Percentiles rank a stretch among this genome's conserved stretches.
These are phyloP conservation scores for Pholiota microspora DNA, from an alignment of 768 basidiomycete genomes.

Conservation along the genomic window DNA sequence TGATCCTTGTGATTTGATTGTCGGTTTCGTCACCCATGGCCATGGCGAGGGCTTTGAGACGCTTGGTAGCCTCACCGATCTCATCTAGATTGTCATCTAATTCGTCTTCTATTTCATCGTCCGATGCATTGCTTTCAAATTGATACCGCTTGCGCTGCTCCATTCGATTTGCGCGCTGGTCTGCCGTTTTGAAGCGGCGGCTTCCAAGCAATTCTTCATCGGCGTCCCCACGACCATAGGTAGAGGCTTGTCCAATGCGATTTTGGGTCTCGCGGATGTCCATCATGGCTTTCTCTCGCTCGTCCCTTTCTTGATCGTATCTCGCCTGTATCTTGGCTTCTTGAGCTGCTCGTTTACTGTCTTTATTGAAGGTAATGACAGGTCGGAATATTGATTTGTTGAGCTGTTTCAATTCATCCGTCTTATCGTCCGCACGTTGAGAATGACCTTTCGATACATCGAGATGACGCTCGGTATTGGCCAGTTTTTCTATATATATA, in stretches of 20 bases:
- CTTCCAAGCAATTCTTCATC: conserved; percentile 44
- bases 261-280: conserved; percentile 88
- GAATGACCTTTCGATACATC: conserved; percentile 90
- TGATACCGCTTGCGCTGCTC: conserved; percentile 83
- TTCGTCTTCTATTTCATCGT: conserved; percentile 95
- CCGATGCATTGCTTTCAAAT: conserved; percentile 86
- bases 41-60: conserved; percentile 73
- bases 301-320: conserved; percentile 82
- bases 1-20: conserved; percentile 79
- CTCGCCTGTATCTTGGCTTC: conserved; percentile 82
- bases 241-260: conserved; percentile 72
- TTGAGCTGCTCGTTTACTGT: conserved; percentile 82
- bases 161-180: conserved; percentile 54
- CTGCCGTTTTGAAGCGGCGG: conserved; percentile 43
- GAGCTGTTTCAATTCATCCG: conserved; percentile 89
- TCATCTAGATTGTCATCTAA: conserved; percentile 90
- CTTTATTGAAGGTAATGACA: conserved; percentile 91
- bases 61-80: conserved; percentile 72
- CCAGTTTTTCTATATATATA: conserved; percentile 65
- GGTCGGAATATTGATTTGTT: conserved; percentile 95
- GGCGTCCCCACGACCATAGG: conserved; percentile 52
- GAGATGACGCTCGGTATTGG: conserved; percentile 92
- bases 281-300: conserved; percentile 81
- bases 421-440: conserved; percentile 86
- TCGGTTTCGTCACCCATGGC: conserved; percentile 90